Base-by-base conservation (phyloP, 2,329 filamentous ascomycete species). In the Ceratocystis eucalypticola region DNA sequence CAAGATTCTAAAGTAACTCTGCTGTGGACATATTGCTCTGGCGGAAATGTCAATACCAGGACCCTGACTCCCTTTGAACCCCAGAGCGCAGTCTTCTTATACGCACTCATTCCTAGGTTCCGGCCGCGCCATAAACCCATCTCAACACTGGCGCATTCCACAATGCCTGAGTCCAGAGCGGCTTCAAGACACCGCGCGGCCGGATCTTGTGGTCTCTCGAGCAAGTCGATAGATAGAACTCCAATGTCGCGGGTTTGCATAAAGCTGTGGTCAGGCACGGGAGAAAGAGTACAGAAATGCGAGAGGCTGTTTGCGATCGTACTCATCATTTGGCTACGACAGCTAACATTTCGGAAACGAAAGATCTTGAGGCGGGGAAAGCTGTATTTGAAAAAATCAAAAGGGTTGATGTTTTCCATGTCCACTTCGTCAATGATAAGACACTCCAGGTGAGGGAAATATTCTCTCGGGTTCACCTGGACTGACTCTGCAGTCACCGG, bases 11-110 rank as follows among this genome's bases (percentile, higher is more conserved):
- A 15, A 12, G 4, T 1, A 41, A 1, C 3, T 15, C 3, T 41
- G 37, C 1, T 5, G 3, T 5, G 12, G 37, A 41, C 37, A 41
- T 15, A 3, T 41, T 15, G 1, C 30, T 17, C 10, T 3, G 7
- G 57, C 8, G 20, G 30, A 30, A 48, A 25, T 30, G 25, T 22
- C 20, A 67, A 10, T 7, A 53, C 55, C 20, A 67, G 44, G 2
- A 22, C 25, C 55, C 2, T 25, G 20, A 64, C 37, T 28, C 61
- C 61, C 22, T 25, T 1, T 3, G n/a, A 15, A 3, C 50, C 62
- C 65, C 65, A 67, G 7, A 67, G 15, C 7, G 45, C 37, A n/a
- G 65, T 67, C 6, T 20, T 20, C 5, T 15, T 12, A 15, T 48
- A 64, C 15, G 5, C 28, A 7, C 2, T 6, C 45, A 57, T 20